phyloP scores from a whole-genome alignment of 208 protist species.

The Leishmania guyanensis region DNA sequence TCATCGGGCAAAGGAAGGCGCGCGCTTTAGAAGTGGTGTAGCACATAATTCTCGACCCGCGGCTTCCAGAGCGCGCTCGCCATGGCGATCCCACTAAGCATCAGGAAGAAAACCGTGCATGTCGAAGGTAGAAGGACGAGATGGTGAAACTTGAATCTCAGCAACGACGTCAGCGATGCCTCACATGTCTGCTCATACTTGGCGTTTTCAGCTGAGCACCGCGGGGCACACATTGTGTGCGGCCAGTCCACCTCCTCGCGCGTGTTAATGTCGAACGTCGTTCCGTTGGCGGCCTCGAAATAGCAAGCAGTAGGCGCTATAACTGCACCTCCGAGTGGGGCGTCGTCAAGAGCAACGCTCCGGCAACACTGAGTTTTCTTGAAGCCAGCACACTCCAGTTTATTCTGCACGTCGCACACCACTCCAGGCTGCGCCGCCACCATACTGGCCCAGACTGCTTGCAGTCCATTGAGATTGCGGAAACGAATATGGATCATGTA shows the following conservation, averaged over 20 bases:
- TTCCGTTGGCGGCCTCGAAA: slow-evolving; percentile 33
- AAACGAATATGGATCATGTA: slow-evolving; percentile 6
- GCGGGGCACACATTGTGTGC: slow-evolving; percentile 20
- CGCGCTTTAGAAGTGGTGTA: slow-evolving; percentile 18
- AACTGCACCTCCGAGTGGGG: too few relatives aligned
- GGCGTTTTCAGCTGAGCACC: slow-evolving; percentile 24
- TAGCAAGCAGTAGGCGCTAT: slow-evolving; percentile 32
- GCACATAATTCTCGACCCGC: slow-evolving; percentile 7
- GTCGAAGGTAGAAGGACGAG: not conserved
- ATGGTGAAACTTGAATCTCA: slow-evolving; percentile 11
- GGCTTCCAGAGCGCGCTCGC: slow-evolving; percentile 15
- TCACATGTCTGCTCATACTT: slow-evolving; percentile 17
- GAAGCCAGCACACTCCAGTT: slow-evolving; percentile 55
- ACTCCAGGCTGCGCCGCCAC: slow-evolving; percentile 20
- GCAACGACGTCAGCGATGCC: slow-evolving; percentile 14
- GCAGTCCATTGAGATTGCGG: slow-evolving; percentile 10
- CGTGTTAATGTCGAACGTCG: slow-evolving; percentile 40
- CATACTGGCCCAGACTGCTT: slow-evolving; percentile 24
- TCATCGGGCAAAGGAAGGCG: not conserved
- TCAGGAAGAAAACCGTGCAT: slow-evolving; percentile 6
- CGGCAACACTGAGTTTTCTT: slow-evolving; percentile 43
- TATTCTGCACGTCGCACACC: slow-evolving; percentile 42
- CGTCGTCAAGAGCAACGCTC: slow-evolving; percentile 16
- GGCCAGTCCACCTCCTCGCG: slow-evolving; percentile 37
- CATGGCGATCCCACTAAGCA: slow-evolving; percentile 7